Conservation (phyloP, 225 moss, liverwort and hornwort genomes). For the Polytrichum commune region DNA sequence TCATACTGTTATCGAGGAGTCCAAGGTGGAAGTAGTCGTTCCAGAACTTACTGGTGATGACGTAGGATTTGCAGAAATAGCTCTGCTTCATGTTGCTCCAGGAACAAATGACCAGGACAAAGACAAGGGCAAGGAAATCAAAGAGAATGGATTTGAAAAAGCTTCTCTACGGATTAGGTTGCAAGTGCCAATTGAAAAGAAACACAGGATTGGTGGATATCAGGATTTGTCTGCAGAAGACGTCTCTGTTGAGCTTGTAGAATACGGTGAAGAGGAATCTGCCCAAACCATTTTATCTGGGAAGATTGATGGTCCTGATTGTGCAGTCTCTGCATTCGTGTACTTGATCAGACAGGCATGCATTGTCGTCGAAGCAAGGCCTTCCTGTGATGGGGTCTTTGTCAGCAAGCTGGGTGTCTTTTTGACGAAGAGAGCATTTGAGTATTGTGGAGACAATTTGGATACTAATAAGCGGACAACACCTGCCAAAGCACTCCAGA, state of each 20-base stretch:
- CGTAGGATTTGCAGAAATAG: slow-evolving; percentile 48
- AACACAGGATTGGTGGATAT: slow-evolving; percentile 33
- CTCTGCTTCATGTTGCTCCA: slow-evolving; percentile 34
- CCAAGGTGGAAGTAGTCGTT: slow-evolving; percentile 30
- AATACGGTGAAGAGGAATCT: slow-evolving; percentile 26
- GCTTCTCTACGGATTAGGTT: slow-evolving; percentile 34
- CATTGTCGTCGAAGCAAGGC: slow-evolving; percentile 41
- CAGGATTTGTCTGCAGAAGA: slow-evolving; percentile 42
- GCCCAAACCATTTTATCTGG: slow-evolving; percentile 53
- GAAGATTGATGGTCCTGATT: slow-evolving; percentile 69
- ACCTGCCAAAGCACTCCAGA: slow-evolving; percentile 65
- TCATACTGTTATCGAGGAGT: slow-evolving; percentile 23
- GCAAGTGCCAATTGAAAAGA: slow-evolving; percentile 31
- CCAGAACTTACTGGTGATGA: slow-evolving; percentile 30
- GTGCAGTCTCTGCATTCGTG: slow-evolving; percentile 64
- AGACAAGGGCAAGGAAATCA: slow-evolving; percentile 25
- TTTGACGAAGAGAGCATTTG: slow-evolving; percentile 53
- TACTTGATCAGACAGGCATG: slow-evolving; percentile 60
- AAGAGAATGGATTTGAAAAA: slow-evolving; percentile 21
- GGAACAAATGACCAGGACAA: slow-evolving; percentile 24
- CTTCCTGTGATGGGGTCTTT: slow-evolving; percentile 32
- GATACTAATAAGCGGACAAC: slow-evolving; percentile 27
- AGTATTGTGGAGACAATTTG: slow-evolving; percentile 38
- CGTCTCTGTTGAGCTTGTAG: slow-evolving; percentile 44
- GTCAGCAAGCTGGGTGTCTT: slow-evolving; percentile 51